phyloP scores from a whole-genome alignment of 345 rosid genomes.

The Boechera stricta region DNA sequence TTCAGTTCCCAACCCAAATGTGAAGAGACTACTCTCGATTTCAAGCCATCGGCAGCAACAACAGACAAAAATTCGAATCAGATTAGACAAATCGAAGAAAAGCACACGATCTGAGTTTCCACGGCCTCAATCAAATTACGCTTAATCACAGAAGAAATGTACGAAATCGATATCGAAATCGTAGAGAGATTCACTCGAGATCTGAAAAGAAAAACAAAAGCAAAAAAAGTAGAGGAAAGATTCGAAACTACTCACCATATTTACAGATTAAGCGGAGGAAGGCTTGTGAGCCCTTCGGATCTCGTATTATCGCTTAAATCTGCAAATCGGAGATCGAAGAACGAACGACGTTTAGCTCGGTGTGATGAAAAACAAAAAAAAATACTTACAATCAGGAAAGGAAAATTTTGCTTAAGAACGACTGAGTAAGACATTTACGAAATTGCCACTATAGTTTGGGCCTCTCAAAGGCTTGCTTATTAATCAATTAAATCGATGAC shows the following conservation, averaged over 20 bases:
- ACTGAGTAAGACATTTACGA: constrained; percentile 17
- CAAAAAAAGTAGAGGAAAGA: neutral
- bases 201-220: neutral
- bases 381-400: constrained; percentile 7
- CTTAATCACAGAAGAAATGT: constrained; percentile 2
- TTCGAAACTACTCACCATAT: constrained; percentile 35
- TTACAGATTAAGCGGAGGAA: constrained; percentile 34
- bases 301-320: constrained; percentile 38
- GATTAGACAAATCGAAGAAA: constrained; percentile 10
- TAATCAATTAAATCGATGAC: too few species aligned
- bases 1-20: constrained; percentile 31
- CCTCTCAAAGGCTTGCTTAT: neutral
- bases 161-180: constrained; percentile 39
- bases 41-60: constrained; percentile 26
- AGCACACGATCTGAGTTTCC: constrained; percentile 37
- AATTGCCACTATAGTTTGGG: constrained; percentile 32
- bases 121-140: constrained; percentile 22
- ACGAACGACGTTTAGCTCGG: constrained; percentile 40
- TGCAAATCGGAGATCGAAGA: constrained; percentile 44
- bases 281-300: constrained; percentile 18
- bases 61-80: constrained; percentile 3
- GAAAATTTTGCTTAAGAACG: constrained; percentile 27
- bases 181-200: constrained; percentile 35
- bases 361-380: constrained; percentile 5
- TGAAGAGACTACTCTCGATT: constrained; percentile 31